Conservation (phyloP, 169 alveolate genomes). For the Cryptosporidium andersoni region DNA sequence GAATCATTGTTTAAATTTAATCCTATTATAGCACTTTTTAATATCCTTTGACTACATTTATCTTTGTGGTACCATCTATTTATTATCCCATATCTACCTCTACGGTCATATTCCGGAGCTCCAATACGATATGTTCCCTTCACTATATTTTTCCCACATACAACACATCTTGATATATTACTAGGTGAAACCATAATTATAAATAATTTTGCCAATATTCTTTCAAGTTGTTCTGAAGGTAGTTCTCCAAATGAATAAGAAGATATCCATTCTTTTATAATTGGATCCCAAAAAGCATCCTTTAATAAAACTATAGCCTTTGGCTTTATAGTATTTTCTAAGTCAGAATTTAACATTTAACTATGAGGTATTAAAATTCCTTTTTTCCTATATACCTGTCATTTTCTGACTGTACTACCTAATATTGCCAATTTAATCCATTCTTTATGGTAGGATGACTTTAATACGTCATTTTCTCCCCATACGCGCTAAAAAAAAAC, state of each 20-base stretch:
- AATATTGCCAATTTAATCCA: no score
- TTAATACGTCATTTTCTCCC: no score
- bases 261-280: slow-evolving; percentile 62
- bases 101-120: slow-evolving; percentile 64
- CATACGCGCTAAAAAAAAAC: no score
- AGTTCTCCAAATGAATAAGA: slow-evolving; percentile 19
- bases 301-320: slow-evolving; percentile 38
- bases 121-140: slow-evolving; percentile 61
- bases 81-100: slow-evolving; percentile 67
- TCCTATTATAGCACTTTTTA: slow-evolving; percentile 49
- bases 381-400: background rate
- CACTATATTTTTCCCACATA: slow-evolving; percentile 34
- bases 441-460: no score
- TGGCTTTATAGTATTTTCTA: slow-evolving; percentile 19
- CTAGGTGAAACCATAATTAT: slow-evolving; percentile 47
- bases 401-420: background rate
- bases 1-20: background rate
- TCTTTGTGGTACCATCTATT: slow-evolving; percentile 63
- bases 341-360: slow-evolving; percentile 39
- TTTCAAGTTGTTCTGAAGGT: slow-evolving; percentile 25
- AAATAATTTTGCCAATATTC: slow-evolving; percentile 24
- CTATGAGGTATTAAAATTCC: background rate
- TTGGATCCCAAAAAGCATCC: slow-evolving; percentile 70
- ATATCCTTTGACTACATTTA: slow-evolving; percentile 40
- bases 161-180: slow-evolving; percentile 59